Evolutionary conservation across 192 early-diverging fungal genomes (phyloP).

Genomic region (Neocallimastix lanati): DNA sequence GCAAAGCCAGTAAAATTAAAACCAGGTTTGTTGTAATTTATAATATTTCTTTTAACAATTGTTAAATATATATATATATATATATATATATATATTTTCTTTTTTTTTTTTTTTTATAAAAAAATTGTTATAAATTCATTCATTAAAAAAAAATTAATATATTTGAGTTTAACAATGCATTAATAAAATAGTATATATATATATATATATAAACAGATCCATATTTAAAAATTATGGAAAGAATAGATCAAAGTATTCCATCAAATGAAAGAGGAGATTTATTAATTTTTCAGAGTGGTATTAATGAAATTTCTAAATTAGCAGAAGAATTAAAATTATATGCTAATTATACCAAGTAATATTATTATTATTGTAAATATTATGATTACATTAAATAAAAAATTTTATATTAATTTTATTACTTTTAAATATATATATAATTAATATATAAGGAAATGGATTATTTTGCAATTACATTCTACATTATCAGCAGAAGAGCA

Average conservation of each 20-base stretch:
- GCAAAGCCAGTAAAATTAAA: conserved; percentile 17
- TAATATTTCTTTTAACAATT: too few species aligned
- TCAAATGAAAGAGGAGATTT: conserved; percentile 37
- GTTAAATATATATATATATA: not conserved
- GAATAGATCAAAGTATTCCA: conserved; percentile 36
- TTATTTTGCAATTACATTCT: conserved; percentile 42
- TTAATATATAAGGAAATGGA: too few species aligned
- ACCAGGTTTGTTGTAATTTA: conserved; percentile 14
- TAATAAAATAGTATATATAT: too few species aligned
- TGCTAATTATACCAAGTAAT: conserved; percentile 32
- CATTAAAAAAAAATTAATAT: too few species aligned
- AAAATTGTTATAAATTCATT: too few species aligned
- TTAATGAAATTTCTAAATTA: conserved; percentile 38
- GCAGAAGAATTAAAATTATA: conserved; percentile 29
- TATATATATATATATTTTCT: not conserved
- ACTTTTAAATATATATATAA: too few species aligned
- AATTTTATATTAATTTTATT: too few species aligned
- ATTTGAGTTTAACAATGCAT: too few species aligned
- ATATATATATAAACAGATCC: conserved; percentile 13
- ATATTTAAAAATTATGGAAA: conserved; percentile 33
- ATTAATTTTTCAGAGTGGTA: conserved; percentile 42
- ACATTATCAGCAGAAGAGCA: conserved; percentile 41
- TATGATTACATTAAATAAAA: too few species aligned
- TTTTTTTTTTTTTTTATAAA: too few species aligned
- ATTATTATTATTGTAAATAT: too few species aligned